Base-by-base conservation (phyloP, 176 grass and related monocot species). In the Ensete ventricosum region DNA sequence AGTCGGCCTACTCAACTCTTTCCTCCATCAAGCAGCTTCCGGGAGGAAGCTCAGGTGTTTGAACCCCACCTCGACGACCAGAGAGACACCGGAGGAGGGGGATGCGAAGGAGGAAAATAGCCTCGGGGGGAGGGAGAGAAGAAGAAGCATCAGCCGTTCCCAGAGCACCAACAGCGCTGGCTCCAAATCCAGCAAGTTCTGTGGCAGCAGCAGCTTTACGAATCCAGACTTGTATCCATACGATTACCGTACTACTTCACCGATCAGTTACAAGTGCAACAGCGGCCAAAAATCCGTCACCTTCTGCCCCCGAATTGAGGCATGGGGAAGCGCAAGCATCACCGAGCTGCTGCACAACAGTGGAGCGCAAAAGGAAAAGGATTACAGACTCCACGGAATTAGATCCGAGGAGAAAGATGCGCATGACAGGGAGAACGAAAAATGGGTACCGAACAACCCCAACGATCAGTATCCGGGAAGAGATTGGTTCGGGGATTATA, bases 111-210 rank as follows among this genome's bases (percentile, higher is more conserved):
- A 69, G 2, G 66, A 1, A 9, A 10, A 50, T 8, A 50, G 22
- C 23, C 10, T 2, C 14, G 63, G 17, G 16, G 67, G 11, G 67
- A 49, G 1, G 3, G 34, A 43, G 34, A 50, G 67, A 11, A 12
- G 14, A 13, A 50, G 67, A 50, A 70, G 67, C 11, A 51, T 25
- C 9, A 17, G 65, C 7, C 34, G 34, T 43, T 43, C 34, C 34
- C 34, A 43, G 6, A 67, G 65, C 24, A 67, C 6, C 25, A 67
- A 67, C 23, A 27, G 11, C 10, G 5, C 25, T 29, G 67, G 43
- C 19, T n/a, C 67, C 43, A 70, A 70, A 21, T 50, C 67, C 67
- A 70, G 43, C 34, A 50, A 70, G n/a, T 70, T 70, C 1, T 70
- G 67, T 9, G 67, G 67, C 34, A 70, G 43, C 67, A 70, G 67